Conservation (phyloP, 139 green algal genomes). For the Micractinium conductrix region DNA sequence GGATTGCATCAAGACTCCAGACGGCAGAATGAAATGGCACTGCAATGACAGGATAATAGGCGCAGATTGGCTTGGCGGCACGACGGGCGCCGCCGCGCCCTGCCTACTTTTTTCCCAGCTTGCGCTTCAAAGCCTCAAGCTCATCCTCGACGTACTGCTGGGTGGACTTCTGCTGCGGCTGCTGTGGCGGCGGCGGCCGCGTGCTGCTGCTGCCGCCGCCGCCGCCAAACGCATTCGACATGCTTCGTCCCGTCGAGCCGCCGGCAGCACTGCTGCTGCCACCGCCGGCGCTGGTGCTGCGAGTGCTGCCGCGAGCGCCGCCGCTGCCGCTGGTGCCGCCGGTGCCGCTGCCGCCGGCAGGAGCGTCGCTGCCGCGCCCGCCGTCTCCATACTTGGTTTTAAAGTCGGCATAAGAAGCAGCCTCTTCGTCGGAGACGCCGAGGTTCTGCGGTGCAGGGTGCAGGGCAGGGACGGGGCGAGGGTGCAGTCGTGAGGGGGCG, state of each 20-base stretch:
- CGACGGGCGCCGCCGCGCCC: too few relatives aligned
- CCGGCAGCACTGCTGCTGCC: background rate
- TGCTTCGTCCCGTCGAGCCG: background rate
- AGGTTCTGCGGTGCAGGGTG: background rate
- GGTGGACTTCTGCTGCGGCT: background rate
- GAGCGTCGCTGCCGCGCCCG: background rate
- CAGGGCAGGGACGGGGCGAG: background rate
- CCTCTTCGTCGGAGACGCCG: constrained; percentile 21
- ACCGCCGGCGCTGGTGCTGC: background rate
- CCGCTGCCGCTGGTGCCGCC: background rate
- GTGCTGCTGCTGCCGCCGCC: constrained; percentile 2
- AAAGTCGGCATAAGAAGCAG: background rate
- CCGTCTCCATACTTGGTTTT: constrained; percentile 16
- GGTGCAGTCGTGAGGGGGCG: background rate
- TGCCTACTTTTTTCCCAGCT: constrained; percentile 48
- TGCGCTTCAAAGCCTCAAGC: constrained; percentile 58
- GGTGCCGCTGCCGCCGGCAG: background rate
- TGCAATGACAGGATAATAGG: too few relatives aligned
- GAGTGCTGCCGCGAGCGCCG: background rate
- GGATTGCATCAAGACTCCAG: too few relatives aligned
- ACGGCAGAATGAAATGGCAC: too few relatives aligned
- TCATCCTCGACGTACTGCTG: constrained; percentile 51
- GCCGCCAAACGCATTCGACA: background rate
- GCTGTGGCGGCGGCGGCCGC: background rate
- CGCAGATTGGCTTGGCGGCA: too few relatives aligned